These are phyloP conservation scores for Hymenoscyphus scutula DNA, from an alignment of 2,329 filamentous ascomycete species.

Conservation along the genomic window DNA sequence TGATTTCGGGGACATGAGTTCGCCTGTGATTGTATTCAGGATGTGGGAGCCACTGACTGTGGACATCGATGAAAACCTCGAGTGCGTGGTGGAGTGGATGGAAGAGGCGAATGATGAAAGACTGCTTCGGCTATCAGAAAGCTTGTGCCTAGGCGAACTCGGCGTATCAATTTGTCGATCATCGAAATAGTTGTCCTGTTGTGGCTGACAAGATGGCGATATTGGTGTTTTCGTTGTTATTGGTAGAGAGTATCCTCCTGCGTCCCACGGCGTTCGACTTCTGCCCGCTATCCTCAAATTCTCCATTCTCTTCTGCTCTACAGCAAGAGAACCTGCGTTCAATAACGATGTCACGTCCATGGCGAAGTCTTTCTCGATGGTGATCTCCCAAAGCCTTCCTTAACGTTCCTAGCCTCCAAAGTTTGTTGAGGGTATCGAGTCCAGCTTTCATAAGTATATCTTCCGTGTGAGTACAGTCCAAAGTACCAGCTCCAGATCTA, in stretches of 20 bases:
- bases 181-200: slow-evolving; percentile 20
- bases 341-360: slow-evolving; percentile 38
- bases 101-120: slow-evolving; percentile 37
- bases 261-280: slow-evolving; percentile 38
- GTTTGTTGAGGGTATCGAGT: slow-evolving; percentile 4
- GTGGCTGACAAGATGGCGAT: slow-evolving; percentile 17
- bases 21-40: slow-evolving; percentile 8
- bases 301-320: slow-evolving; percentile 27
- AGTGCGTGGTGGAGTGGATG: slow-evolving; percentile 33
- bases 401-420: slow-evolving; percentile 3
- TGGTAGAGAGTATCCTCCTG: slow-evolving; percentile 38
- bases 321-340: slow-evolving; percentile 33
- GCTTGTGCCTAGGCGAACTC: slow-evolving; percentile 32
- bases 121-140: slow-evolving; percentile 36
- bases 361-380: slow-evolving; percentile 15
- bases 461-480: slow-evolving; percentile 11
- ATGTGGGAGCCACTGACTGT: slow-evolving; percentile 29
- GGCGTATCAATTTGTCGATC: slow-evolving; percentile 27
- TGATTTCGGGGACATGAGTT: slow-evolving; percentile 17
- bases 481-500: slow-evolving; percentile 16
- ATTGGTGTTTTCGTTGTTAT: slow-evolving; percentile 22
- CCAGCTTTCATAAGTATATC: slow-evolving; percentile 10
- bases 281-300: slow-evolving; percentile 20
- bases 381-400: background rate
- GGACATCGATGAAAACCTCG: slow-evolving; percentile 36